phyloP scores from a whole-genome alignment of 2,329 filamentous ascomycete genomes.

The Cordyceps pruinosa region DNA sequence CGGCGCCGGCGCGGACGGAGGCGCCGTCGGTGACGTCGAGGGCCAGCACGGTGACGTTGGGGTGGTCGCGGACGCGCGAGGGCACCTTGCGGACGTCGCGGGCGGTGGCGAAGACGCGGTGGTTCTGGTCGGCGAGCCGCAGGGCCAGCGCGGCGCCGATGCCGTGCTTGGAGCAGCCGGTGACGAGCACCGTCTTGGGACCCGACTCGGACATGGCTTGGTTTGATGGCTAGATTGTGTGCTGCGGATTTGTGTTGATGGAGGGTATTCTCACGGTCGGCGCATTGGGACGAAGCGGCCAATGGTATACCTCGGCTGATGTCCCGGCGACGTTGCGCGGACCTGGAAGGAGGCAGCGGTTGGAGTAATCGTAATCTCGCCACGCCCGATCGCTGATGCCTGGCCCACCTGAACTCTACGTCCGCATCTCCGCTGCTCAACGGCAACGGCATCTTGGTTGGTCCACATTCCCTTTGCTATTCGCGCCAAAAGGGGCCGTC shows the following conservation, averaged over 20 bases:
- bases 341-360: too few relatives aligned
- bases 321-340: too few relatives aligned
- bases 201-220: not conserved
- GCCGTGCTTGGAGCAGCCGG: slow-evolving; percentile 18
- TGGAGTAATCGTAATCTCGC: not conserved
- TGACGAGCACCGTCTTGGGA: slow-evolving; percentile 9
- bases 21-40: slow-evolving; percentile 26
- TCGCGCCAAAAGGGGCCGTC: too few relatives aligned
- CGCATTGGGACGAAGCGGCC: too few relatives aligned
- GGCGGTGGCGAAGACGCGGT: slow-evolving; percentile 28
- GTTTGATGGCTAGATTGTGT: not conserved
- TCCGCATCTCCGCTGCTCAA: not conserved
- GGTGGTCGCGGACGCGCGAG: slow-evolving; percentile 16
- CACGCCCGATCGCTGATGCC: not conserved
- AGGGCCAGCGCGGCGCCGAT: slow-evolving; percentile 22
- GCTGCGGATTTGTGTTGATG: too few relatives aligned
- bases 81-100: slow-evolving; percentile 21
- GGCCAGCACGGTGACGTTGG: slow-evolving; percentile 20
- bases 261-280: not conserved
- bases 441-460: too few relatives aligned
- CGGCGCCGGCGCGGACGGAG: slow-evolving; percentile 20
- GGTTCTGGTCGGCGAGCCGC: slow-evolving; percentile 19
- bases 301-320: too few relatives aligned
- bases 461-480: too few relatives aligned
- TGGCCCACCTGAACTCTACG: not conserved